phyloP scores from a whole-genome alignment of 2,329 filamentous ascomycete genomes.

The Diplodia intermedia region DNA sequence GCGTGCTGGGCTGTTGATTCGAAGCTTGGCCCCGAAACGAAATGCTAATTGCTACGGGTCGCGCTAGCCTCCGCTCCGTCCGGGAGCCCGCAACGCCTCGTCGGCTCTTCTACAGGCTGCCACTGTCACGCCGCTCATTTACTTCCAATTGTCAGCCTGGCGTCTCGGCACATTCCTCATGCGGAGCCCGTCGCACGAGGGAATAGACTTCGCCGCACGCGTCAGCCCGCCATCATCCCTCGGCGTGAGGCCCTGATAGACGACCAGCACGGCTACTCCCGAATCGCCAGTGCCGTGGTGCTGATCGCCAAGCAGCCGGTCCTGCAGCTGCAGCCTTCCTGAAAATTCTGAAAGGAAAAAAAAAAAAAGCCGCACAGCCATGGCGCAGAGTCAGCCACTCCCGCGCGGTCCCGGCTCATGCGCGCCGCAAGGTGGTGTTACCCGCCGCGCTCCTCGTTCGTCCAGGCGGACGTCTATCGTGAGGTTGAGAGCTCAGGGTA shows the following conservation, averaged over 20 bases:
- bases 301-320: slow-evolving; percentile 9
- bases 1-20: not conserved
- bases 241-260: slow-evolving; percentile 5
- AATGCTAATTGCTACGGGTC: too few species aligned
- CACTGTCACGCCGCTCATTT: not conserved
- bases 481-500: slow-evolving; percentile 3
- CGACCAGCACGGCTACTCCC: slow-evolving; percentile 16
- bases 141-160: too few species aligned
- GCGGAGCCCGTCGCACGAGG: not conserved
- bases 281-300: not conserved
- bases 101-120: slow-evolving; percentile 14
- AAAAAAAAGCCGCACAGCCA: slow-evolving; percentile 10
- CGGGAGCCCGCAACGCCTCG: not conserved
- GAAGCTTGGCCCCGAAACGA: slow-evolving; percentile 3
- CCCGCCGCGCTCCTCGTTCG: not conserved
- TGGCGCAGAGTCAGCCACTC: slow-evolving; percentile 2
- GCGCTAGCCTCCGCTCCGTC: not conserved
- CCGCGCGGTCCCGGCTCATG: slow-evolving; percentile 9
- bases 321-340: slow-evolving; percentile 3
- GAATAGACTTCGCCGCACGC: slow-evolving; percentile 9
- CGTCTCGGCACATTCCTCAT: slow-evolving; percentile 4
- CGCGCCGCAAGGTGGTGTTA: not conserved
- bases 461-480: not conserved
- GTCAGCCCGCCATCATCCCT: not conserved
- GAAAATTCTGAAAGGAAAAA: slow-evolving; percentile 1